Conservation (phyloP, 768 basidiomycete genomes). For the Suillus decipiens region DNA sequence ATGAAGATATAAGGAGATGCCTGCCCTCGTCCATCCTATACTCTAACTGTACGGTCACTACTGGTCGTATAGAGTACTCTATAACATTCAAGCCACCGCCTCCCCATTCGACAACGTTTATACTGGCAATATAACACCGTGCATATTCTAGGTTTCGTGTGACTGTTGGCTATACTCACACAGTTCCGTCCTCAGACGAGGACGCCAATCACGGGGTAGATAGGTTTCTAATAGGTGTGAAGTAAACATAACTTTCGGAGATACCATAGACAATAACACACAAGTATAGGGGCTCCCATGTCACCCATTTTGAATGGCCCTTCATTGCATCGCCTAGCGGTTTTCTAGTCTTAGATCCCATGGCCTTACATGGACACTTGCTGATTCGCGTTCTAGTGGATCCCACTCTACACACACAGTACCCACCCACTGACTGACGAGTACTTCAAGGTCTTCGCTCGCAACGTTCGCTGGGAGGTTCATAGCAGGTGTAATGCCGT, state of each 20-base stretch:
- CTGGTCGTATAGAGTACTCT: constrained; percentile 93
- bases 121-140: constrained; percentile 89
- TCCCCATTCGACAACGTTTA: constrained; percentile 96
- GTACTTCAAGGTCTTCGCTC: constrained; percentile 77
- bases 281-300: constrained; percentile 97
- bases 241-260: constrained; percentile 10
- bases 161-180: constrained; percentile 87
- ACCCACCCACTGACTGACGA: constrained; percentile 99
- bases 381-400: constrained; percentile 84
- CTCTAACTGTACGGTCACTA: constrained; percentile 89
- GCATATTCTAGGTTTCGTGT: constrained; percentile 77
- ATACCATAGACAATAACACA: constrained; percentile 40
- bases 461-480: constrained; percentile 87
- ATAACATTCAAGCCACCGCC: constrained; percentile 66
- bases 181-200: constrained; percentile 94
- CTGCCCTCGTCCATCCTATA: constrained; percentile 88
- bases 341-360: constrained; percentile 94
- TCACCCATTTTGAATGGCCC: constrained; percentile 97
- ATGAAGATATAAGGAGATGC: constrained; percentile 19
- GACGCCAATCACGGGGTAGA: constrained; percentile 84
- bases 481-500: constrained; percentile 88
- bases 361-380: constrained; percentile 87
- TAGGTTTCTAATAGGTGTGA: constrained; percentile 56
- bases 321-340: constrained; percentile 85
- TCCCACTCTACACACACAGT: constrained; percentile 97